These are phyloP conservation scores for Vigna radiata DNA, from an alignment of 306 rosid genomes.

Conservation along the genomic window DNA sequence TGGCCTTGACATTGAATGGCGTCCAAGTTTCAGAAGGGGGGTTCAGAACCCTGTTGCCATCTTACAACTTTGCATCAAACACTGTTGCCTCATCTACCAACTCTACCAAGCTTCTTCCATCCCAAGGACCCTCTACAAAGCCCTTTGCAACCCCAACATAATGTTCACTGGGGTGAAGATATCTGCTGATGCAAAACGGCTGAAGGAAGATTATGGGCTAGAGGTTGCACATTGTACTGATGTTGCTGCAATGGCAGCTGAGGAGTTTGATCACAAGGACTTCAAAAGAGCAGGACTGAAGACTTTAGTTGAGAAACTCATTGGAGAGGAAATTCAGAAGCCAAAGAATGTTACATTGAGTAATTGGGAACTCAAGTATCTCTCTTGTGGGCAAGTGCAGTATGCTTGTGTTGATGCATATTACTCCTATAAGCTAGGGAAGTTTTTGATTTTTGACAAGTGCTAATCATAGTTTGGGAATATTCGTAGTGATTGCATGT, in stretches of 20 bases:
- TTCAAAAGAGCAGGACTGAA: background rate
- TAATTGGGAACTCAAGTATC: background rate
- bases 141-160: slow-evolving; percentile 13
- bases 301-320: background rate
- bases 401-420: background rate
- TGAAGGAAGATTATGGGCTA: slow-evolving; percentile 1
- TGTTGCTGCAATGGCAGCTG: background rate
- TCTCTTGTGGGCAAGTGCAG: background rate
- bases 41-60: background rate
- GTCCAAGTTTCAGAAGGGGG: background rate
- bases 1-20: background rate
- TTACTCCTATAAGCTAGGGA: background rate
- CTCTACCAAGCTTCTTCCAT: slow-evolving; percentile 34
- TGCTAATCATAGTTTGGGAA: background rate
- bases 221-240: background rate
- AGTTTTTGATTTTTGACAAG: background rate
- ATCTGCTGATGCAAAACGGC: slow-evolving; percentile 16
- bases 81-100: slow-evolving; percentile 27
- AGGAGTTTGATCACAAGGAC: background rate
- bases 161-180: slow-evolving; percentile 9
- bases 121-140: background rate
- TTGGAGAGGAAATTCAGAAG: background rate
- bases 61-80: slow-evolving; percentile 9
- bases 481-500: no score
- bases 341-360: background rate